Conservation (phyloP, 2,329 filamentous ascomycete species). For the Cryphonectria naterciae region DNA sequence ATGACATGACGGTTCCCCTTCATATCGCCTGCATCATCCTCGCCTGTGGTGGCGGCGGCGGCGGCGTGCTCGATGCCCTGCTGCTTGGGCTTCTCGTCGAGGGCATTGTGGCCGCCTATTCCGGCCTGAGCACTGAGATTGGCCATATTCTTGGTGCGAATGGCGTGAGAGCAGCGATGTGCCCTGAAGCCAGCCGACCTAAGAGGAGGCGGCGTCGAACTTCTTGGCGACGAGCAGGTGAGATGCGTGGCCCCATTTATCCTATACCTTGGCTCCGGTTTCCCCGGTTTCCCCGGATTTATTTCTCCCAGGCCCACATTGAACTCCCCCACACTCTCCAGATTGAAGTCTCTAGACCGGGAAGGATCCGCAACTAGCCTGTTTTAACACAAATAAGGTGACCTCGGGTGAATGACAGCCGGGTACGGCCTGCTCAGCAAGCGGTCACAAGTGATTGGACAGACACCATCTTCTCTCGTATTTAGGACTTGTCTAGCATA, state of each 20-base stretch:
- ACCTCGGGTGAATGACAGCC: not conserved
- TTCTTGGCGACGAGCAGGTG: not conserved
- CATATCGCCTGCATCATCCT: constrained; percentile 42
- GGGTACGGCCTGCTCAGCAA: not conserved
- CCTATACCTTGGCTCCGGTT: not conserved
- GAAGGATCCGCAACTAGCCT: not conserved
- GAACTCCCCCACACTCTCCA: not conserved
- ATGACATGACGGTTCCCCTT: constrained; percentile 33
- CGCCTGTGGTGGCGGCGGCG: not conserved
- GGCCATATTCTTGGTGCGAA: not conserved
- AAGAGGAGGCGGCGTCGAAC: not conserved
- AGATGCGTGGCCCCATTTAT: not conserved
- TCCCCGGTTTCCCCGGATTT: constrained; percentile 7
- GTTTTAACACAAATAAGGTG: not conserved
- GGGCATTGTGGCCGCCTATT: not conserved
- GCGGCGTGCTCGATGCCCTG: constrained; percentile 1
- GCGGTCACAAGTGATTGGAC: no score
- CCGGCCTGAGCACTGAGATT: not conserved
- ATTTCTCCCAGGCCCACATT: not conserved
- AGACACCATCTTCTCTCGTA: no score
- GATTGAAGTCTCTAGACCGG: not conserved
- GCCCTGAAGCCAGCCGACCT: not conserved
- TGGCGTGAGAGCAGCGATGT: not conserved
- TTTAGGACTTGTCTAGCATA: no score
- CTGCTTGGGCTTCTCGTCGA: not conserved